phyloP scores from a whole-genome alignment of 139 green algal genomes.

The Spirogloea muscicola region DNA sequence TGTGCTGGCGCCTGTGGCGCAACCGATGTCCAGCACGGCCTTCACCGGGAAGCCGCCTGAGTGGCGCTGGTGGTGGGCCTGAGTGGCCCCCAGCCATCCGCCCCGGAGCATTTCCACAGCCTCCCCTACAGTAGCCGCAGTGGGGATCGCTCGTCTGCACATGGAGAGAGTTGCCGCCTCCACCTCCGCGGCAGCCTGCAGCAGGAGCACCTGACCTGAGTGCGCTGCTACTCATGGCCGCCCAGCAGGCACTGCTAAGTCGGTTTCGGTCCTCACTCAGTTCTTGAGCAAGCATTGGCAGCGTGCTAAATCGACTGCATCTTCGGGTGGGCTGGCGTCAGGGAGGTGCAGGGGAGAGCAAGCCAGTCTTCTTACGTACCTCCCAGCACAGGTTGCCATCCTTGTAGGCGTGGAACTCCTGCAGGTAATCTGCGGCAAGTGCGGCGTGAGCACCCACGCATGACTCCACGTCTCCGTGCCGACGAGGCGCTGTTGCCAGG shows the following conservation, averaged over 20 bases:
- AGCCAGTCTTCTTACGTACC: background rate
- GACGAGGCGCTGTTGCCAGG: no score
- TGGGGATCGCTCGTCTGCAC: conserved; percentile 18
- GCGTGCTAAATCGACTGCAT: no score
- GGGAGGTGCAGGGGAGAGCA: background rate
- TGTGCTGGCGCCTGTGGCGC: conserved; percentile 74
- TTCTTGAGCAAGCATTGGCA: no score
- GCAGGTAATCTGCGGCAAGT: conserved; percentile 48
- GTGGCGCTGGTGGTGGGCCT: conserved; percentile 22
- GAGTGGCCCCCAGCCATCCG: conserved; percentile 15
- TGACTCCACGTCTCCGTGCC: no score
- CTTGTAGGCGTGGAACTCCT: conserved; percentile 52
- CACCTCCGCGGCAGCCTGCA: conserved; percentile 41
- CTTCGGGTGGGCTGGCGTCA: background rate
- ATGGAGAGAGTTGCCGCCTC: conserved; percentile 29
- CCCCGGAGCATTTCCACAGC: conserved; percentile 1
- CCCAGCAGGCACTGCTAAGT: no score
- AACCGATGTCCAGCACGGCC: conserved; percentile 75
- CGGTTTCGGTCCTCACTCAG: no score
- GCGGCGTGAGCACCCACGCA: no score
- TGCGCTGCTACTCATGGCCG: no score
- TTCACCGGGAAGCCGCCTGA: conserved; percentile 8
- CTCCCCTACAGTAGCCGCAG: background rate
- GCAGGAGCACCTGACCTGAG: no score
- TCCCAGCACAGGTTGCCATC: conserved; percentile 53